A percentile compares a stretch with the other conserved stretches of the same genome.
Evolutionary conservation across 177 flowering plant genomes (phyloP).

Genomic region (Vitis hybrid): DNA sequence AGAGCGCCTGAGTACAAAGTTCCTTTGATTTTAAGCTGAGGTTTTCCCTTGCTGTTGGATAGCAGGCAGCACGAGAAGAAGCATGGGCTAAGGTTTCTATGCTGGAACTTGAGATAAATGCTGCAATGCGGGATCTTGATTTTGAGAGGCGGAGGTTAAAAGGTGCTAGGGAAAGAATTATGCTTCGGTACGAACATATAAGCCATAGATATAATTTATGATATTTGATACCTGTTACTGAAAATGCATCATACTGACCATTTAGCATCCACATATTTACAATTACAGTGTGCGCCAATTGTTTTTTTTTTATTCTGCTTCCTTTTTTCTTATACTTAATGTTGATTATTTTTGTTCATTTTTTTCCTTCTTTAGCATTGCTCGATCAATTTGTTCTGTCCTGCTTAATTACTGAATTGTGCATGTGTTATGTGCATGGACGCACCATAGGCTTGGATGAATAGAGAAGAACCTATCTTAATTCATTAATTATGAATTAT

Average conservation of each 20-base stretch:
- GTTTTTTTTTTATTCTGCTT: not conserved
- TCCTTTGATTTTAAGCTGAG: slow-evolving; percentile 46
- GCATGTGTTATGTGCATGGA: too few relatives aligned
- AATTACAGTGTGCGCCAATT: not conserved
- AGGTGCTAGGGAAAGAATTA: slow-evolving; percentile 93
- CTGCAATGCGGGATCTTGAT: slow-evolving; percentile 85
- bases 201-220: not conserved
- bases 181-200: slow-evolving; percentile 70
- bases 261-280: not conserved
- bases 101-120: slow-evolving; percentile 87
- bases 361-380: too few relatives aligned
- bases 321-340: not conserved
- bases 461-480: too few relatives aligned
- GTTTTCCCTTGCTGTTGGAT: slow-evolving; percentile 46
- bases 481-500: too few relatives aligned
- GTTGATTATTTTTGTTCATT: too few relatives aligned
- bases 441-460: too few relatives aligned
- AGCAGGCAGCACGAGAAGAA: slow-evolving; percentile 99
- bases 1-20: not conserved
- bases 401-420: too few relatives aligned
- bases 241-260: not conserved
- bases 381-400: too few relatives aligned
- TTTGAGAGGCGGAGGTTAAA: slow-evolving; percentile 78
- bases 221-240: not conserved
- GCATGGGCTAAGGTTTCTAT: slow-evolving; percentile 97